These are phyloP conservation scores for Adiantum capillusveneris DNA, from an alignment of 75 land plant species.

Conservation along the genomic window DNA sequence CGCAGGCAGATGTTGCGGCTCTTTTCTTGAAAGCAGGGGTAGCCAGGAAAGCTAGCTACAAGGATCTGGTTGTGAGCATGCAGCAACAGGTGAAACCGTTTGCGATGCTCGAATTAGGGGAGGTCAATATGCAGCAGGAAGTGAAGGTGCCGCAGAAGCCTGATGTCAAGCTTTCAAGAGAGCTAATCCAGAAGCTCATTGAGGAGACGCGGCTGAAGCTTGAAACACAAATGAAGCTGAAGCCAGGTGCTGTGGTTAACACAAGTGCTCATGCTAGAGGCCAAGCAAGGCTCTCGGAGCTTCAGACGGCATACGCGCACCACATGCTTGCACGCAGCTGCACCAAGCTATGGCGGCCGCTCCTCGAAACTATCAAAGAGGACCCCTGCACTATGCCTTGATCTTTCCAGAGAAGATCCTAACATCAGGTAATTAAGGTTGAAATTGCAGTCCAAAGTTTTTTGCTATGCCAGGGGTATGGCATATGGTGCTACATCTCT, in stretches of 20 bases:
- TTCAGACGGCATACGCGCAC: background rate
- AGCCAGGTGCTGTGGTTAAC: background rate
- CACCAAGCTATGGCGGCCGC: background rate
- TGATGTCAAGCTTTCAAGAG: background rate
- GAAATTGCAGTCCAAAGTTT: no score
- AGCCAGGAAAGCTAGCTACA: background rate
- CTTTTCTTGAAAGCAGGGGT: background rate
- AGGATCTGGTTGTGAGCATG: background rate
- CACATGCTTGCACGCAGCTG: background rate
- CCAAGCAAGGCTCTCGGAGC: background rate
- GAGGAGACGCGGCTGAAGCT: slow-evolving; percentile 1
- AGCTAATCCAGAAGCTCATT: slow-evolving; percentile 2
- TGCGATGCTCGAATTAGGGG: background rate
- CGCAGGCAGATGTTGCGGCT: background rate
- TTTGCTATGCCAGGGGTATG: no score
- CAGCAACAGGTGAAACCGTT: background rate
- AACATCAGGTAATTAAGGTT: no score
- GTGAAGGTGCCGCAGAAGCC: background rate
- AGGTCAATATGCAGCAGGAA: background rate
- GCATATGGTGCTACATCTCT: no score
- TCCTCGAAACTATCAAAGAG: slow-evolving; percentile 1
- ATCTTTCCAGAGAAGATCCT: no score
- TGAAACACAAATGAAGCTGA: background rate
- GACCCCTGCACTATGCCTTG: no score
- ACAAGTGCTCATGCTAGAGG: background rate